A percentile compares a stretch with the other conserved stretches of the same genome.
Conservation (phyloP, 2,329 filamentous ascomycete species). For the Westerdykella sp. region DNA sequence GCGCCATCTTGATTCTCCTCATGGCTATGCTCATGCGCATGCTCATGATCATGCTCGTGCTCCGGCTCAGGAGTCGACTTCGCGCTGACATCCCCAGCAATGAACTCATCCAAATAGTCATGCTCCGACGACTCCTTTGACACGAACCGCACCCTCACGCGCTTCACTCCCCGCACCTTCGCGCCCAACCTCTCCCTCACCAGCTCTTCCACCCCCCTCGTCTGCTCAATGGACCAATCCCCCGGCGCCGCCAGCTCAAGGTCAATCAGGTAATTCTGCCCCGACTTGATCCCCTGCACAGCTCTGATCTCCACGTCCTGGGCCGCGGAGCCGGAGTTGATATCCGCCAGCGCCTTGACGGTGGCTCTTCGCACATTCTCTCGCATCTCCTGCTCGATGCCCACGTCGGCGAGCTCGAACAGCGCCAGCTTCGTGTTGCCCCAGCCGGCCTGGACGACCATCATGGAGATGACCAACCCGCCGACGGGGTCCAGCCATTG, state of each 20-base stretch:
- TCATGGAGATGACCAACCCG: constrained; percentile 81
- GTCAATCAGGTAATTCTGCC: constrained; percentile 93
- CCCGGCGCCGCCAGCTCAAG: constrained; percentile 76
- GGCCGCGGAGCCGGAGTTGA: constrained; percentile 40
- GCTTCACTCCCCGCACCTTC: constrained; percentile 76
- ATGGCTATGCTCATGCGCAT: constrained; percentile 23
- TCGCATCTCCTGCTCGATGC: constrained; percentile 80
- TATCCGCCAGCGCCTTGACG: constrained; percentile 28
- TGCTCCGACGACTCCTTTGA: constrained; percentile 54
- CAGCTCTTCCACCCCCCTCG: constrained; percentile 63
- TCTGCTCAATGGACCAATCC: constrained; percentile 67
- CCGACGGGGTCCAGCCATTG: constrained; percentile 93
- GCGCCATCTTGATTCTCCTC: constrained; percentile 13
- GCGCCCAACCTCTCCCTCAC: constrained; percentile 67
- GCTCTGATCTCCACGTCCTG: constrained; percentile 65
- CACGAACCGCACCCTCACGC: constrained; percentile 78
- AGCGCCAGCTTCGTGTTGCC: constrained; percentile 78
- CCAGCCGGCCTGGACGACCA: constrained; percentile 87
- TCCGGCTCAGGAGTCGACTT: constrained; percentile 28
- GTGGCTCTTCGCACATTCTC: constrained; percentile 61
- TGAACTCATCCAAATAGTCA: constrained; percentile 65
- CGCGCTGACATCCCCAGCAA: constrained; percentile 27
- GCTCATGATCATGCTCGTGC: constrained; percentile 19
- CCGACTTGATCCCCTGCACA: constrained; percentile 86
- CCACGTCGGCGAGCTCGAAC: constrained; percentile 83